phyloP scores from a whole-genome alignment of 2,329 filamentous ascomycete species.

The Didymella pomorum region DNA sequence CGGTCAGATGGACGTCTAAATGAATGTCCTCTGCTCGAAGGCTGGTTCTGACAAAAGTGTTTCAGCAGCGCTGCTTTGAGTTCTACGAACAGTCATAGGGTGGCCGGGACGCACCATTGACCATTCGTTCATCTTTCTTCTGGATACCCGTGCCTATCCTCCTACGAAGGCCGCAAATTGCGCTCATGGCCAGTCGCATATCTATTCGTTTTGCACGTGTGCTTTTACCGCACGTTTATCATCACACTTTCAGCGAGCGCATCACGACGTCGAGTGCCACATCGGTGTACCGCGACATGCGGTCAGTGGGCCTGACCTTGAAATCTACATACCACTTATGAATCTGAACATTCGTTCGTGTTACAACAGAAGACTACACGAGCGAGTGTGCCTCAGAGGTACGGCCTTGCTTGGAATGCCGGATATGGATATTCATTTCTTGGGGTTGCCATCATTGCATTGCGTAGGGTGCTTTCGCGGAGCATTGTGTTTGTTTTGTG shows the following conservation, averaged over 20 bases:
- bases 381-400: conserved; percentile 6
- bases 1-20: conserved; percentile 50
- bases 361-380: conserved; percentile 5
- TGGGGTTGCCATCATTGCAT: conserved; percentile 37
- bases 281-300: conserved; percentile 5
- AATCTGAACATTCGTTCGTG: conserved; percentile 10
- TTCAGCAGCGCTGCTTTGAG: conserved; percentile 35
- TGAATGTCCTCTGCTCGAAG: conserved; percentile 1
- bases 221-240: conserved; percentile 20
- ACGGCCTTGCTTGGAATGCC: conserved; percentile 6
- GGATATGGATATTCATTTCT: conserved; percentile 25
- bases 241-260: conserved; percentile 14
- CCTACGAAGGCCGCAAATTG: conserved; percentile 33
- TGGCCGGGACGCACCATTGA: conserved; percentile 12
- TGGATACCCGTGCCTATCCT: conserved; percentile 43
- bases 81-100: conserved; percentile 9
- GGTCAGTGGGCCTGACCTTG: conserved; percentile 4
- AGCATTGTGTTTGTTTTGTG: conserved; percentile 36
- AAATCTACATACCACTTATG: conserved; percentile 24
- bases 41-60: conserved; percentile 42
- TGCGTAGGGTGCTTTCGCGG: conserved; percentile 38
- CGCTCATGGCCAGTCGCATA: conserved; percentile 27
- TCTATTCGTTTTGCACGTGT: conserved; percentile 25
- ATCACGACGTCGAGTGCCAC: conserved; percentile 4
- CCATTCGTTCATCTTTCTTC: conserved; percentile 18